Evolutionary conservation across 2,329 filamentous ascomycete genomes (phyloP), one percentile per base, ranked within the genome.

Genomic region (Sclerotinia minor): DNA sequence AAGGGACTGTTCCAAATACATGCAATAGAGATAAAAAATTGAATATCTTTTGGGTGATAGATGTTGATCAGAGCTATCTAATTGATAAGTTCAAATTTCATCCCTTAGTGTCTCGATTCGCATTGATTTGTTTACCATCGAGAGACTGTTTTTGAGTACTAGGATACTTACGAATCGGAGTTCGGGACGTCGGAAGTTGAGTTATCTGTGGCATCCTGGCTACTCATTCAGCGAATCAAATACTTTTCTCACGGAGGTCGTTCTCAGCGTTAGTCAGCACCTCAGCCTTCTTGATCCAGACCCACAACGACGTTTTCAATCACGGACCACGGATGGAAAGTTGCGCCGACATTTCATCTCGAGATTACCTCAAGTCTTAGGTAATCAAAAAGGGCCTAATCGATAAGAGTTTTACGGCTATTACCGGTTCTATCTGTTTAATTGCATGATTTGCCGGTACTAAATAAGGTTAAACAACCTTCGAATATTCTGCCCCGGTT

Each of bases 111-210:
- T 26, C 29, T 44, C 41, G 57, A 47, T 60, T 49, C 49, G 58
- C 44, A 61, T 24, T n/a, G 35, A 57, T 57, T 61, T 13, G 24
- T 61, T 61, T 47, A 32, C 24, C 26, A 59, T 59, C 57, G 26
- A 59, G 26, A 59, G 57, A 29, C 17, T 60, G 57, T 29, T 57
- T 57, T 57, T 57, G 24, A 29, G 41, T 47, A 2, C 32, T 15
- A 26, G 41, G 54, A 35, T 38, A 47, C 6, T 47, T 47, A 47
- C 45, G 52, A 19, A 32, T 21, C 52, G 52, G 52, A 52, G 3
- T 35, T 61, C 58, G 58, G 29, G 24, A 24, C 26, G 35, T 45
- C 38, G 41, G 38, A 26, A 29, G 5, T 29, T 59, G 54, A 58
- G n/a, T 35, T 38, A 41, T 2, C 15, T 54, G 52, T 21, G 3